Percentiles rank a stretch among this genome's conserved stretches.
These are phyloP conservation scores for Thecaphora frezii DNA, from an alignment of 1,284 basidiomycete species.

Conservation along the genomic window DNA sequence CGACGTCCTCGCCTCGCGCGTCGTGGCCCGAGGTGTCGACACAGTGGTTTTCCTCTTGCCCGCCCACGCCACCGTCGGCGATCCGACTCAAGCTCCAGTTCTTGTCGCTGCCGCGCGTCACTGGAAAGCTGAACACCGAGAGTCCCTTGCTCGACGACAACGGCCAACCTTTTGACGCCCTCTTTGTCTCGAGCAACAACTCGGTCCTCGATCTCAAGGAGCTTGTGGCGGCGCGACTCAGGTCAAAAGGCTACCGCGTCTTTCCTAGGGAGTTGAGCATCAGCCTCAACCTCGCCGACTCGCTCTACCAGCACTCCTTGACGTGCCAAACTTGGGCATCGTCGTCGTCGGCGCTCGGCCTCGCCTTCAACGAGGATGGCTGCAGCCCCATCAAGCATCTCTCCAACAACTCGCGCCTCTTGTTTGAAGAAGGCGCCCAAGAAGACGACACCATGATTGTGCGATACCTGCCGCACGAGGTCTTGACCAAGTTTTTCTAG, in stretches of 20 bases:
- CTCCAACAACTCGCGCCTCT: conserved; percentile 15
- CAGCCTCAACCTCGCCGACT: conserved; percentile 9
- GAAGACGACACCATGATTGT: conserved; percentile 24
- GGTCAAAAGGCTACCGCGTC: conserved; percentile 14
- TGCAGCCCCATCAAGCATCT: conserved; percentile 13
- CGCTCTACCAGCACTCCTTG: background rate
- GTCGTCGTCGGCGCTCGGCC: conserved; percentile 6
- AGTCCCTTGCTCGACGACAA: background rate
- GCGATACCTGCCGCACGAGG: background rate
- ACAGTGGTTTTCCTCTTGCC: conserved; percentile 23
- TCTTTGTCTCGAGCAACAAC: conserved; percentile 27
- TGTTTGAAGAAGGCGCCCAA: conserved; percentile 27
- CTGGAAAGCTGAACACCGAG: conserved; percentile 2
- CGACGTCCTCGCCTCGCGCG: conserved; percentile 4
- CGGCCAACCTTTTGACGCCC: conserved; percentile 8
- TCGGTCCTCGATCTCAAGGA: conserved; percentile 31
- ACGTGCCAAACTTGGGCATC: background rate
- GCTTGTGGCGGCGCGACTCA: conserved; percentile 13
- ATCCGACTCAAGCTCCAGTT: conserved; percentile 26
- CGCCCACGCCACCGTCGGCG: conserved; percentile 22
- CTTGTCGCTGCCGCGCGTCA: conserved; percentile 10
- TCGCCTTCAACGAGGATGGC: conserved; percentile 9
- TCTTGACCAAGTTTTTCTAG: background rate
- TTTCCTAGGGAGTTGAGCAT: conserved; percentile 18
- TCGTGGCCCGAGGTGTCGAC: conserved; percentile 9